Conservation (phyloP, 2,329 filamentous ascomycete species). For the Fusarium coicis region DNA sequence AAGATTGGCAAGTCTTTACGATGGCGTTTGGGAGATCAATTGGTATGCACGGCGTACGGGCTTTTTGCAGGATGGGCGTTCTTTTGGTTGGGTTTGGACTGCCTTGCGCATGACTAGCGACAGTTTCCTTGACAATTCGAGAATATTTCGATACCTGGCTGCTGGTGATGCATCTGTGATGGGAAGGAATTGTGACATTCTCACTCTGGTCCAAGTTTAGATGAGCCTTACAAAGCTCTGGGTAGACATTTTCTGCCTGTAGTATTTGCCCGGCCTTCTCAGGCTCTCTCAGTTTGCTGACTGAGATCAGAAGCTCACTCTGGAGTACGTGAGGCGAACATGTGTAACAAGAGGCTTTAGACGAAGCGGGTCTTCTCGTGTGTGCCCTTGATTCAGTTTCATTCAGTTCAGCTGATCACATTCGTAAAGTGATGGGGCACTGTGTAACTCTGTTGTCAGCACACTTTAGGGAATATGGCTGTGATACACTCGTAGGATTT, state of each 20-base stretch:
- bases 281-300: neutral
- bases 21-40: conserved; percentile 12
- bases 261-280: rapidly evolving
- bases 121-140: conserved; percentile 10
- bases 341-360: neutral
- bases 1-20: conserved; percentile 11
- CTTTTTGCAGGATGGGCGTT: conserved; percentile 17
- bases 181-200: too few relatives aligned
- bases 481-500: neutral
- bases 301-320: neutral
- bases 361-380: too few relatives aligned
- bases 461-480: neutral
- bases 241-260: neutral
- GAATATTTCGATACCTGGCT: neutral
- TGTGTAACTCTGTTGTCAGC: neutral
- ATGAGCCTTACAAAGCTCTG: neutral
- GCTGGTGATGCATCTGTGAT: neutral
- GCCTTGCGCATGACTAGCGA: conserved; percentile 14
- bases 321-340: too few relatives aligned
- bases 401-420: too few relatives aligned
- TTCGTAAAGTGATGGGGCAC: too few relatives aligned
- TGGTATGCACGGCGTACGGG: conserved; percentile 14
- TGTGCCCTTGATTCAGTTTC: too few relatives aligned
- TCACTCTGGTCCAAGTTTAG: neutral
- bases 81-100: neutral